Conservation (phyloP, 2,329 filamentous ascomycete genomes). For the Metarhizium sp. region DNA sequence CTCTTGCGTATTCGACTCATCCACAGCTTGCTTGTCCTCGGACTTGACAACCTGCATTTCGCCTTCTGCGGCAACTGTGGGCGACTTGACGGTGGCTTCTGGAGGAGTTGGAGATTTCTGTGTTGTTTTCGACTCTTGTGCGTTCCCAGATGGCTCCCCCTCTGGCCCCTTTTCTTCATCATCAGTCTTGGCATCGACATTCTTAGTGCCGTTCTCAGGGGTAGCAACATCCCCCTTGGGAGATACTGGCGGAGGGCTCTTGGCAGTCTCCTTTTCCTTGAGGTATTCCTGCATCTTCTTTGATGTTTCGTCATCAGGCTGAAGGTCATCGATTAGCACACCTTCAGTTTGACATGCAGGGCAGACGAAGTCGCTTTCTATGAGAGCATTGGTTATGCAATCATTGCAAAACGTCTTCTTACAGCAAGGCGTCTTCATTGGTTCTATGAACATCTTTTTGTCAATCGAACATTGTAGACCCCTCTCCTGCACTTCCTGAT, state of each 20-base stretch:
- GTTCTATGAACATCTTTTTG: constrained; percentile 96
- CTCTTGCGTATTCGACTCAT: constrained; percentile 20
- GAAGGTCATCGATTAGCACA: constrained; percentile 86
- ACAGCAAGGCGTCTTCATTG: constrained; percentile 98
- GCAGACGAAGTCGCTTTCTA: constrained; percentile 96
- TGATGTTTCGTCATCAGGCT: constrained; percentile 68
- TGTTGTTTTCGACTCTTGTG: constrained; percentile 19
- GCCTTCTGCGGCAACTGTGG: constrained; percentile 19
- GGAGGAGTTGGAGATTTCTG: constrained; percentile 24
- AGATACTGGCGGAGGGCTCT: constrained; percentile 27
- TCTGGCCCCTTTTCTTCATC: constrained; percentile 19
- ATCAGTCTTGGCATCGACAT: constrained; percentile 23
- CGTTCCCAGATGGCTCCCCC: background rate
- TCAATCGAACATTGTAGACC: constrained; percentile 92
- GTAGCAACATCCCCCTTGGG: constrained; percentile 33
- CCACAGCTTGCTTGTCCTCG: constrained; percentile 24
- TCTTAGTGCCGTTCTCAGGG: constrained; percentile 22
- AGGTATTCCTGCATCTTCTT: constrained; percentile 70
- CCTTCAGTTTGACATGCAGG: constrained; percentile 85
- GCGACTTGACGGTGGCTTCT: constrained; percentile 15
- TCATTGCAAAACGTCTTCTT: constrained; percentile 98
- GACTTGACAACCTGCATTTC: constrained; percentile 21
- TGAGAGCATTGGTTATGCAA: constrained; percentile 97
- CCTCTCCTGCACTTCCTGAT: constrained; percentile 79
- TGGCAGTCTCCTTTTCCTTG: constrained; percentile 45